Base-by-base conservation (phyloP, 306 rosid genomes). In the Quercus ilex region DNA sequence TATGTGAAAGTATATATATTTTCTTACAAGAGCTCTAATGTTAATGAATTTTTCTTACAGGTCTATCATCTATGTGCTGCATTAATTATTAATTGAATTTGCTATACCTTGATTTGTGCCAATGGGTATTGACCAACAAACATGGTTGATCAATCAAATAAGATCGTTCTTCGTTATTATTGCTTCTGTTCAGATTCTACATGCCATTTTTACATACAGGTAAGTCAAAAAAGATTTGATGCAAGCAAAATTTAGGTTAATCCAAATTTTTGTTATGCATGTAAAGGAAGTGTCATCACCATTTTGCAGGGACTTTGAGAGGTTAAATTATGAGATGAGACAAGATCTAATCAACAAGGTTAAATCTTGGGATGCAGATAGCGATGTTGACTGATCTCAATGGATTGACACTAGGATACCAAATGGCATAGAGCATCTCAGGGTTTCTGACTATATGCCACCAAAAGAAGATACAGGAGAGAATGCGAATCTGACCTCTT, bases 161-260 rank as follows among this genome's bases (percentile, higher is more conserved):
- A 59, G 97, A 20, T 84, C 87, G 35, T 1, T 43, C 23, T 89
- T 90, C 76, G 73, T 83, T 73, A 53, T 81, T 30, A 78, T 57
- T 26, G 87, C 93, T 71, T 83, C 78, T 5, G 76, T 55, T 81
- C 86, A 83, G 80, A 77, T 93, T 65, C 77, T 90, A 59, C 86
- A 87, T 74, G 88, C 92, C 38, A 90, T 93, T 77, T 91, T 59
- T 83, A 93, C 93, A 49, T 89, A 79, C 92, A 90, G 90, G 98
- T 88, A 86, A 18, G 80, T 59, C 8, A 13, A 30, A 14, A 68
- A 35, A 25, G 46, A 6, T 56, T 11, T 4, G 67, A 53, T 4
- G 18, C 0, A 57, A 4, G 23, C 49, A 41, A 59, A 51, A 30
- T 5, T 71, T 70, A 8, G 33, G 5, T 53, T 12, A 4, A 6